Conservation (phyloP, 2,329 filamentous ascomycete species). For the Thelonectria discophora region DNA sequence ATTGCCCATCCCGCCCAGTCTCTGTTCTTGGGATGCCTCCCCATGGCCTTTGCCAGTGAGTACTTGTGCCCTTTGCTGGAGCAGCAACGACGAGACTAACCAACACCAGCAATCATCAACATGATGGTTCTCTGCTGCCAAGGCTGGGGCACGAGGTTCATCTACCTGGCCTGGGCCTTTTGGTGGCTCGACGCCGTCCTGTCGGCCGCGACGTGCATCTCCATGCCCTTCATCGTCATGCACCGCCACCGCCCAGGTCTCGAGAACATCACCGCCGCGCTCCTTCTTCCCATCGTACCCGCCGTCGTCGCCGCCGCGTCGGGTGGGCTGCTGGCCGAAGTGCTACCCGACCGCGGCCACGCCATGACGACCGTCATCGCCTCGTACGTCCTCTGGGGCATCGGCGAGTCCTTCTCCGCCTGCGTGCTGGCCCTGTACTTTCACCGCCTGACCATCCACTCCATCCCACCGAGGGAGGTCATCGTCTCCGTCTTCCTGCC, state of each 20-base stretch:
- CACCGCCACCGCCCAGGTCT: conserved; percentile 57
- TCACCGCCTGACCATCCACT: conserved; percentile 72
- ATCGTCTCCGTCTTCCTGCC: conserved; percentile 75
- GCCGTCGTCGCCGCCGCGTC: conserved; percentile 72
- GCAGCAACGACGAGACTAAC: conserved; percentile 21
- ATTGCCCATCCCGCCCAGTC: conserved; percentile 72
- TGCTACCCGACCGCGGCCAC: conserved; percentile 62
- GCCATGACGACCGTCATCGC: conserved; percentile 70
- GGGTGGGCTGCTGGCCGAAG: conserved; percentile 70
- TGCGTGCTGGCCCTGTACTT: conserved; percentile 74
- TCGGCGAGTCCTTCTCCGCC: conserved; percentile 66
- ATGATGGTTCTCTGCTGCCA: conserved; percentile 69
- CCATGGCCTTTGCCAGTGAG: conserved; percentile 71
- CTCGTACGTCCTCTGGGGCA: conserved; percentile 75
- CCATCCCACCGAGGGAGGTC: conserved; percentile 71
- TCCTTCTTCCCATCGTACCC: conserved; percentile 72
- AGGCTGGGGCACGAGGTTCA: conserved; percentile 69
- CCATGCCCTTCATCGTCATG: conserved; percentile 65
- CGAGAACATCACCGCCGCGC: conserved; percentile 69
- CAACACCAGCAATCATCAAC: conserved; percentile 63
- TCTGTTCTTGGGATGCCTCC: conserved; percentile 73
- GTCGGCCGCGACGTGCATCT: conserved; percentile 62
- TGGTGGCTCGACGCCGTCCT: conserved; percentile 67
- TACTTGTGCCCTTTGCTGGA: conserved; percentile 5
- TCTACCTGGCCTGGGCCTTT: conserved; percentile 63